Evolutionary conservation across 305 asterid genomes (phyloP).

Genomic region (Fraxinus nigra): DNA sequence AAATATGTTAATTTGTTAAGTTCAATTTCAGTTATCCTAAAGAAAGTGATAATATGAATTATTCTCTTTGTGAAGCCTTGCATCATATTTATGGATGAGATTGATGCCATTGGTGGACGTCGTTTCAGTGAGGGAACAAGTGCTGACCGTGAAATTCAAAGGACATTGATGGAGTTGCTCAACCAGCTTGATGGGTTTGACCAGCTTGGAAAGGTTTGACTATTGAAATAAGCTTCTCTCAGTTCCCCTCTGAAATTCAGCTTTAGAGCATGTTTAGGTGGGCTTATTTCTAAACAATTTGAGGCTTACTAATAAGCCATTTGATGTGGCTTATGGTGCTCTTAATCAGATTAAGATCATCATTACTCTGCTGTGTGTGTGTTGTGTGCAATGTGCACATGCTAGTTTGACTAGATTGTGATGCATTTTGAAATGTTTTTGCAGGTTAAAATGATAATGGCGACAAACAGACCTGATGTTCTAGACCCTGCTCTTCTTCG

Average conservation of each 20-base stretch:
- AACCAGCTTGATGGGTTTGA: constrained; percentile 96
- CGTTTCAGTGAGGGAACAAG: constrained; percentile 94
- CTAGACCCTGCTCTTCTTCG: constrained; percentile 95
- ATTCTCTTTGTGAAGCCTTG: constrained; percentile 55
- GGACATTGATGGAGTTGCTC: constrained; percentile 88
- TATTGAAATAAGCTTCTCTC: not conserved
- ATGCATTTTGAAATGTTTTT: constrained; percentile 18
- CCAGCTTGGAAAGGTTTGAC: constrained; percentile 76
- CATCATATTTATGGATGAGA: constrained; percentile 80
- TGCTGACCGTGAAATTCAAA: constrained; percentile 91
- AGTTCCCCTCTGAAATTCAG: not conserved
- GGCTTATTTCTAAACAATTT: not conserved
- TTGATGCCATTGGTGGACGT: constrained; percentile 84
- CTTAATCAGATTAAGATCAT: not conserved
- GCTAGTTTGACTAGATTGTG: constrained; percentile 6
- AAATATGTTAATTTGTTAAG: not conserved
- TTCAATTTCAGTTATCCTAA: constrained; percentile 6
- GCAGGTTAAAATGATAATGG: constrained; percentile 95
- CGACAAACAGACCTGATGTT: constrained; percentile 88
- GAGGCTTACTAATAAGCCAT: not conserved
- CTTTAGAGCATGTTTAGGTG: not conserved
- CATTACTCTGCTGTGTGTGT: not conserved
- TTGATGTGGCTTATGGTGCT: not conserved
- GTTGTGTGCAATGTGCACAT: not conserved
- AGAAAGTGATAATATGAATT: not conserved